Evolutionary conservation across 495 filamentous ascomycete genomes (phyloP), one percentile per base, ranked within the genome.

Genomic region (Aspergillus steynii): DNA sequence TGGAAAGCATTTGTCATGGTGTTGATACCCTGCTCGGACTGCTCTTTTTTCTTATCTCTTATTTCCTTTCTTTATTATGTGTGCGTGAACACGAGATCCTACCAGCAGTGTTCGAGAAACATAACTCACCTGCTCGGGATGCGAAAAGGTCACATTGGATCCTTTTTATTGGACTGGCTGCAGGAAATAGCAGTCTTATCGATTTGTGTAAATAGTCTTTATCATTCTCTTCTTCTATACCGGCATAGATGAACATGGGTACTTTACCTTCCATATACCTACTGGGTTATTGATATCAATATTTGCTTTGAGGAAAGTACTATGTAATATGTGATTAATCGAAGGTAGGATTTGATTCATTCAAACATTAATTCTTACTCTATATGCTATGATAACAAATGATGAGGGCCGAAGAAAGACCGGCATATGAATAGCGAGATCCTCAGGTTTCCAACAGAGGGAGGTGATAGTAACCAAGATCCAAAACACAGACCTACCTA

Each of bases 1-100:
- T 69, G 56, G 65, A 69, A 73, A 77, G 74, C 76, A 77, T 81
- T 74, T 74, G 61, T 74, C 72, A 74, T 73, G 75, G 77, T 81
- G 74, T 80, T 79, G 78, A 80, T 81, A 80, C 77, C 77, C 78
- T 77, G 67, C 58, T 65, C 61, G 65, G 63, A 63, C 63, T 64
- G 58, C 57, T 67, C 50, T 65, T 67, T 67, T 65, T 29, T 12
- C 27, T 34, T 34, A 7, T 9, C 4, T 42, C 37, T 14, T 42
- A 42, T 42, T 15, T 14, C 37, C 12, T 42, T 42, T 42, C 37
- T 42, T 2, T 42, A 42, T 65, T 56, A 45, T 53, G 42, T 59
- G 50, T 42, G 12, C 37, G 12, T 42, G 32, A 47, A 27, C 59
- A 48, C 54, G 48, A 52, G 53, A 50, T 58, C 58, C 50, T 59